Evolutionary conservation across 805 yeast genomes (phyloP).

Genomic region (Saccharomycopsis guyanensis): DNA sequence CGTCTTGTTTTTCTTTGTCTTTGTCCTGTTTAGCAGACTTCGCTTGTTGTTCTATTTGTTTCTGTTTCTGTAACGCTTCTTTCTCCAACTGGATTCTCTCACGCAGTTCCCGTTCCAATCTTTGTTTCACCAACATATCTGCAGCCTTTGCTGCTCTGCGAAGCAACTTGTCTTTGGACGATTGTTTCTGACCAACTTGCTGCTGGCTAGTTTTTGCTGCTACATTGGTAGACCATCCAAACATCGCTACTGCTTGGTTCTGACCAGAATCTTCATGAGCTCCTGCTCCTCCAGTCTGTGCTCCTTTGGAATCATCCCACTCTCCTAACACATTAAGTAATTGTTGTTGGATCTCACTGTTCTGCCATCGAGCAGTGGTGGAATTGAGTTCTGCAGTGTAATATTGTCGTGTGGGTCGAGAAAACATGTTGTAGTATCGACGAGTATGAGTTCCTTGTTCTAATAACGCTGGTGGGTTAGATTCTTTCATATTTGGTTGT

Average conservation of each 20-base stretch:
- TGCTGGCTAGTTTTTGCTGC: background rate
- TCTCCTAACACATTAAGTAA: conserved; percentile 1
- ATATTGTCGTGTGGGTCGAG: conserved; percentile 17
- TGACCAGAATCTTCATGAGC: too few relatives aligned
- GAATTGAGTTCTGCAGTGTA: background rate
- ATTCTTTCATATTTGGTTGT: background rate
- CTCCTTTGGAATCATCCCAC: conserved; percentile 10
- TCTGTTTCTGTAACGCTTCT: background rate
- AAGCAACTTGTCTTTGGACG: conserved; percentile 12
- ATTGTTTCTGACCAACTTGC: background rate
- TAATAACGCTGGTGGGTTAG: conserved; percentile 4
- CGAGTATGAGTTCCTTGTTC: conserved; percentile 15
- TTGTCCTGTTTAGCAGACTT: background rate
- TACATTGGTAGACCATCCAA: conserved; percentile 19
- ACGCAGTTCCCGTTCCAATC: conserved; percentile 4
- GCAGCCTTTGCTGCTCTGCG: conserved; percentile 12
- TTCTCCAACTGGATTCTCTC: conserved; percentile 1
- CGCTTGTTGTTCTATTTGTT: conserved; percentile 1
- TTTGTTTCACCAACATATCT: conserved; percentile 8
- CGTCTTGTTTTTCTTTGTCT: background rate
- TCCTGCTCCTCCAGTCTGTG: too few relatives aligned
- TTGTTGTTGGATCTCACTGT: conserved; percentile 14
- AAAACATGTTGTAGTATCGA: conserved; percentile 13
- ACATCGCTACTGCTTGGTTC: conserved; percentile 16
- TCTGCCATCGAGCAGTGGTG: conserved; percentile 11